These are phyloP conservation scores for Cupressus sempervirens DNA, from an alignment of 75 land plant genomes.

Conservation along the genomic window DNA sequence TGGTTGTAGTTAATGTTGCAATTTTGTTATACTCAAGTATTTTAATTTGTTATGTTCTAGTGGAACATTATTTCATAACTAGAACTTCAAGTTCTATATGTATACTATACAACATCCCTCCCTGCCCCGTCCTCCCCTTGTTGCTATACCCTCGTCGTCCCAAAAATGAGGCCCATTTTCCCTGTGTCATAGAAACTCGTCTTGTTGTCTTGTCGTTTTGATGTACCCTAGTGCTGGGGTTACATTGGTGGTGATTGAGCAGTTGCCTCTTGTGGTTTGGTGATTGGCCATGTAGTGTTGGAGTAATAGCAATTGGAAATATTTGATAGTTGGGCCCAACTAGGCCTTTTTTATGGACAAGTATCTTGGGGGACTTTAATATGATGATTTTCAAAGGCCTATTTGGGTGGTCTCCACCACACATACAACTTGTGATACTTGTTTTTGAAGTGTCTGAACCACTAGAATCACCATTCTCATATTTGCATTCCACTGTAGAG, in stretches of 20 bases:
- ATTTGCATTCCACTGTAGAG: constrained; percentile 59
- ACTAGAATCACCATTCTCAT: constrained; percentile 99
- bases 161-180: no score
- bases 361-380: neutral
- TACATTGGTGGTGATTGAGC: neutral
- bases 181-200: no score
- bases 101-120: no score
- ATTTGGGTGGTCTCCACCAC: constrained; percentile 99
- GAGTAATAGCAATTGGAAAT: neutral
- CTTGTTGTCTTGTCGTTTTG: no score
- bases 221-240: no score
- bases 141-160: no score
- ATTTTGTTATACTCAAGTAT: no score
- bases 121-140: no score
- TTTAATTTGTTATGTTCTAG: no score
- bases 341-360: neutral
- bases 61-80: no score
- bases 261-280: neutral
- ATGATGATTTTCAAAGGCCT: constrained; percentile 89
- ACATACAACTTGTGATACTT: constrained; percentile 96
- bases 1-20: no score
- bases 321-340: neutral
- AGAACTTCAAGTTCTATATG: no score
- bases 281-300: neutral
- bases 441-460: constrained; percentile 99